Evolutionary conservation across 139 green algal species (phyloP).

Genomic region (Coelastrella sp.): DNA sequence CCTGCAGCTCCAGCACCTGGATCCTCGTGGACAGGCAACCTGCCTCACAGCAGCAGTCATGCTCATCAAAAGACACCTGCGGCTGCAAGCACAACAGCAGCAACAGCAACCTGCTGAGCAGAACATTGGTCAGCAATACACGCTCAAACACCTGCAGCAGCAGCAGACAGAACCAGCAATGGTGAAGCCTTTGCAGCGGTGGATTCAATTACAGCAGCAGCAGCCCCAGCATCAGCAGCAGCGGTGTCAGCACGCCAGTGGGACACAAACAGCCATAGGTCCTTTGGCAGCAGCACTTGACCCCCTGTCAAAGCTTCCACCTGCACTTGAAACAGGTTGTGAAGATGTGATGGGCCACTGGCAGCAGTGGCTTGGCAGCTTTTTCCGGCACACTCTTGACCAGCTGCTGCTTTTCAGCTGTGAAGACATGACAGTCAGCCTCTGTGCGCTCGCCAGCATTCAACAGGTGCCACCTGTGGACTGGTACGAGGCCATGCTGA

Average conservation of each 20-base stretch:
- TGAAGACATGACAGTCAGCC: slow-evolving; percentile 20
- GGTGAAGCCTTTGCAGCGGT: slow-evolving; percentile 14
- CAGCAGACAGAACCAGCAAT: not conserved
- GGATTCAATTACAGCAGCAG: not conserved
- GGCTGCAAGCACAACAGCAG: not conserved
- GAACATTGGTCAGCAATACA: not conserved
- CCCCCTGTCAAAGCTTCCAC: not conserved
- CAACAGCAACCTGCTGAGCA: slow-evolving; percentile 20
- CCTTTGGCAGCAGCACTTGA: slow-evolving; percentile 3
- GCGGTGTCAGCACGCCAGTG: not conserved
- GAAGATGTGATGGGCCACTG: not conserved
- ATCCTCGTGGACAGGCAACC: slow-evolving; percentile 3
- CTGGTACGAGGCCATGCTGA: slow-evolving; percentile 39
- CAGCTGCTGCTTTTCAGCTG: slow-evolving; percentile 1
- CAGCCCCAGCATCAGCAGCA: not conserved
- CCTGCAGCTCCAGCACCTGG: not conserved
- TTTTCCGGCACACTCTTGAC: not conserved
- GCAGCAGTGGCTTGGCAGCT: slow-evolving; percentile 27
- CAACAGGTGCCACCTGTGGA: slow-evolving; percentile 14
- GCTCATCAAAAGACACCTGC: slow-evolving; percentile 19
- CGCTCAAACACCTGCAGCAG: not conserved
- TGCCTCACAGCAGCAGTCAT: slow-evolving; percentile 22
- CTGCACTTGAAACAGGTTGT: not conserved
- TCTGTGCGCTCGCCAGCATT: not conserved
- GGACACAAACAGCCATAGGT: not conserved